Evolutionary conservation across 352 stramenopile species (phyloP).

Genomic region (Phytophthora brassicae): DNA sequence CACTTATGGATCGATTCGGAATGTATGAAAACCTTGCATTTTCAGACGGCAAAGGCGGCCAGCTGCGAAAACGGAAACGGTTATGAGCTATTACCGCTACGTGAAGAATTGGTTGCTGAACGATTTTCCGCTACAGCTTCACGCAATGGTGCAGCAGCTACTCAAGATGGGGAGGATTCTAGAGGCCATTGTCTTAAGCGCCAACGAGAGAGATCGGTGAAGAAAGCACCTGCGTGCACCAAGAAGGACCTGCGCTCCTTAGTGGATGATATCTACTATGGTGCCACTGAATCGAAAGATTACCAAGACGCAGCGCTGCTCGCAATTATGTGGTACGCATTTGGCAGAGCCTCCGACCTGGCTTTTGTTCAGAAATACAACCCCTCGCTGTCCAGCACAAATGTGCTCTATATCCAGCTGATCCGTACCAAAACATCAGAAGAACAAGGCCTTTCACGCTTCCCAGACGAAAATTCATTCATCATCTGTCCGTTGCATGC

Average conservation of each 20-base stretch:
- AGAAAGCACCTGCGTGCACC: slow-evolving; percentile 2
- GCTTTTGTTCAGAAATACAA: slow-evolving; percentile 17
- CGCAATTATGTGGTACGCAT: slow-evolving; percentile 13
- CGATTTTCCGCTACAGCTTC: neutral
- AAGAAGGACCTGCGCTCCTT: neutral
- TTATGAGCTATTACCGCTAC: slow-evolving; percentile 9
- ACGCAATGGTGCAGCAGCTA: neutral
- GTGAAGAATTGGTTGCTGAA: slow-evolving; percentile 15
- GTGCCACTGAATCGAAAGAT: neutral
- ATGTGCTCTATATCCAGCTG: slow-evolving; percentile 14
- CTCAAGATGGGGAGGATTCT: slow-evolving; percentile 5
- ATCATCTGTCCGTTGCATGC: neutral
- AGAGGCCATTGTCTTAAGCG: slow-evolving; percentile 3
- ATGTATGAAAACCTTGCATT: slow-evolving; percentile 13
- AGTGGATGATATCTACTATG: neutral
- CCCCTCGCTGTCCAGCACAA: slow-evolving; percentile 1
- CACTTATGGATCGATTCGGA: neutral
- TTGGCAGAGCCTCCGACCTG: slow-evolving; percentile 15
- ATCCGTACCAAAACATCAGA: slow-evolving; percentile 5
- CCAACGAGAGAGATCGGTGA: neutral
- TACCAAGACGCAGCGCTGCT: slow-evolving; percentile 21
- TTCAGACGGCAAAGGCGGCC: neutral
- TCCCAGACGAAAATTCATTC: neutral
- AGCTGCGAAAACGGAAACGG: neutral
- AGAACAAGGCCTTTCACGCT: slow-evolving; percentile 1